Evolutionary conservation across 2,329 filamentous ascomycete species (phyloP), one percentile per base, ranked within the genome.

Genomic region (Penicillium sp.): DNA sequence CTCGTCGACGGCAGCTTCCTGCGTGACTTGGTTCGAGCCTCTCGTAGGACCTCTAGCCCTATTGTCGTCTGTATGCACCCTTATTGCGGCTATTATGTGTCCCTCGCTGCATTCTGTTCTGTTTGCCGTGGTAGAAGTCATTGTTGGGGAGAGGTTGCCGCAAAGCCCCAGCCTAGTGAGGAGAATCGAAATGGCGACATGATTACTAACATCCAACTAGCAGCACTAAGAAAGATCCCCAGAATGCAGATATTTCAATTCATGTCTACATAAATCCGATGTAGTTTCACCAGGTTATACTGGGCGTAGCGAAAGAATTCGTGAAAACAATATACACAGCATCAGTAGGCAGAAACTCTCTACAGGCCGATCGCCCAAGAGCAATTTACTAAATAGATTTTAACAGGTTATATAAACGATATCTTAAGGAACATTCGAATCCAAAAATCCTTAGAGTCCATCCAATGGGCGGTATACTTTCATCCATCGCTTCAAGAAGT

Each of bases 401-500:
- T n/a, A n/a, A n/a, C n/a, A n/a, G n/a, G n/a, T n/a, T n/a, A n/a
- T n/a, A n/a, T n/a, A n/a, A n/a, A n/a, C n/a, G n/a, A n/a, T n/a
- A n/a, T n/a, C n/a, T n/a, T n/a, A n/a, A n/a, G n/a, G n/a, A n/a
- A n/a, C n/a, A n/a, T n/a, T n/a, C n/a, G n/a, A 39, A 18, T 20
- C 1, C 33, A 1, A 29, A 32, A 15, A 6, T 18, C 27, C 17
- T 46, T n/a, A 47, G 13, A 47, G 24, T 2, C 45, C 45, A 32
- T 47, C 45, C 6, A 47, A 30, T 30, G 45, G 45, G 2, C 45
- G 45, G 10, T 40, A 47, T 13, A 47, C 33, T 34, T 47, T 47
- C 45, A 47, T 47, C 23, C 45, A 47, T 13, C 45, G 45, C 45
- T 47, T 47, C 2, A 18, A 17, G n/a, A 24, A 7, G 24, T 47